Evolutionary conservation across 164 flowering plant species (phyloP), one percentile per base, ranked within the genome.

Genomic region (Stephania japonica): DNA sequence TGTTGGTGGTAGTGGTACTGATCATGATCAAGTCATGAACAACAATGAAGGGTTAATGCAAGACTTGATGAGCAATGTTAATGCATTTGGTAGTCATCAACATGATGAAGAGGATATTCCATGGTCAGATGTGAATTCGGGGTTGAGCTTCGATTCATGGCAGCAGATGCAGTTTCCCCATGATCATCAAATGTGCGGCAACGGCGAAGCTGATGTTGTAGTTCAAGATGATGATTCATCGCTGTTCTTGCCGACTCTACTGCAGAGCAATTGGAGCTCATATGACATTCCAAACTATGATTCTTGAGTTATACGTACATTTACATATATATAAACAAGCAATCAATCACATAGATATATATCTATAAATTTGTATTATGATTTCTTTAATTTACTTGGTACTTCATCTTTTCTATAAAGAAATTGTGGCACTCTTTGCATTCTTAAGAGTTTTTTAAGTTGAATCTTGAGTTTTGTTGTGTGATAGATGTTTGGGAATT

Each of bases 261-360:
- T 69, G 12, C 67, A 27, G 5, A 49, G 69, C 3, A 71, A 71
- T 42, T 71, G 73, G 73, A 59, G 38, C 49, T 27, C 50, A 1
- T 71, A 59, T 41, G 67, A 71, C 23, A 71, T 71, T 59, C 73
- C 73, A 53, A 71, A 49, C 61, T 71, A 71, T 59, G 67, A 66
- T 27, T 11, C 67, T 61, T 71, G 67, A 71, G 25, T 9, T 3
- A 32, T 32, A 32, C 38, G 1, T n/a, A n/a, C n/a, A n/a, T n/a
- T 32, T 32, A 32, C 38, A 32, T 32, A 32, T 32, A 32, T 32
- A 2, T 32, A 2, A n/a, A n/a, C 4, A 32, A 32, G 4, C 38
- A 32, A 32, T 32, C 38, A 32, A 32, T 32, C 38, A 32, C 38
- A 32, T 32, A 32, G 4, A 32, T 32, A 32, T 32, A 32, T 32